phyloP scores from a whole-genome alignment of 2,329 filamentous ascomycete genomes.

The Pseudogymnoascus sp. region DNA sequence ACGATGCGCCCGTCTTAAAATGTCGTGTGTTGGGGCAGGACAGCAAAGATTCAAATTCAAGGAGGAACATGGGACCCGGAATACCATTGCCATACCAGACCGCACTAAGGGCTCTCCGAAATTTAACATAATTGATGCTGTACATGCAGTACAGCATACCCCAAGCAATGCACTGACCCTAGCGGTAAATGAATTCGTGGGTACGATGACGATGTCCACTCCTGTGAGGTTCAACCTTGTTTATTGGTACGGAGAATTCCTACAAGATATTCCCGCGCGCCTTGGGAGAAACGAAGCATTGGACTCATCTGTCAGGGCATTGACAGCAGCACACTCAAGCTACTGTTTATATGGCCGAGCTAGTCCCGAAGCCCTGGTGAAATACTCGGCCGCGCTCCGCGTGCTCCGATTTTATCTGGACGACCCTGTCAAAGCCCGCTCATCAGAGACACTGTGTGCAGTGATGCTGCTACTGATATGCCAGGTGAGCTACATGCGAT shows the following conservation, averaged over 20 bases:
- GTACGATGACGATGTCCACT: constrained; percentile 29
- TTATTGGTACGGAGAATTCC: constrained; percentile 36
- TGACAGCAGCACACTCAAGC: neutral
- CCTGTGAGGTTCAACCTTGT: constrained; percentile 39
- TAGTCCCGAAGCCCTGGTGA: neutral
- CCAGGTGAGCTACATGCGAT: constrained; percentile 12
- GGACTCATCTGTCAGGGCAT: neutral
- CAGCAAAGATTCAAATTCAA: constrained; percentile 42
- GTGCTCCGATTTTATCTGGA: constrained; percentile 21
- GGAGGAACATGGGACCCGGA: constrained; percentile 17
- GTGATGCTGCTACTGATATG: constrained; percentile 30
- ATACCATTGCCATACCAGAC: neutral
- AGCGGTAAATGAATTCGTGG: constrained; percentile 28
- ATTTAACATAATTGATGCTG: neutral
- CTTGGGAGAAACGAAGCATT: constrained; percentile 38
- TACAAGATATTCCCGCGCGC: constrained; percentile 36
- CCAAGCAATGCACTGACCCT: constrained; percentile 17
- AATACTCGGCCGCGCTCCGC: constrained; percentile 7
- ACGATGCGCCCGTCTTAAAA: constrained; percentile 36
- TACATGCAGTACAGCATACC: neutral
- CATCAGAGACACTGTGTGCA: constrained; percentile 30
- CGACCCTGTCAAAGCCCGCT: constrained; percentile 25
- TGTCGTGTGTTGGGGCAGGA: constrained; percentile 38
- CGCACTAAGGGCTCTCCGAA: constrained; percentile 3
- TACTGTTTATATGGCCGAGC: neutral